These are phyloP conservation scores for Themeda triandra DNA, from an alignment of 176 grass and related monocot genomes.

Conservation along the genomic window DNA sequence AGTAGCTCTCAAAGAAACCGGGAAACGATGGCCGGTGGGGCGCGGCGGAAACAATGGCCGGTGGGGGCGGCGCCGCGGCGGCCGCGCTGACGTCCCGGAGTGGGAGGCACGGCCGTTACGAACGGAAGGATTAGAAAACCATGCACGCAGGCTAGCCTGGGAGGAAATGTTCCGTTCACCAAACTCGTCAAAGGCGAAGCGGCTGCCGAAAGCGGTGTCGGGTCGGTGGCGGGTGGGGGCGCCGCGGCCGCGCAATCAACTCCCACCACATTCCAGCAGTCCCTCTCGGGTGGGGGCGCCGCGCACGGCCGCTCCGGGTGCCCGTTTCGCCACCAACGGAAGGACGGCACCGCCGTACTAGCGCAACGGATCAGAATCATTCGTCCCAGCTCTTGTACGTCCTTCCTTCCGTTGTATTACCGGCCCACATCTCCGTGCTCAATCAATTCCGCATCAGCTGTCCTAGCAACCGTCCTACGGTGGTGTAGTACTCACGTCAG, in stretches of 20 bases:
- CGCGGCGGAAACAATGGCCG: neutral
- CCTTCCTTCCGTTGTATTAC: neutral
- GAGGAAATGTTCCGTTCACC: neutral
- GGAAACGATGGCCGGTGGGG: slow-evolving; percentile 5
- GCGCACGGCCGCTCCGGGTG: neutral
- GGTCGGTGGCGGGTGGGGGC: slow-evolving; percentile 27
- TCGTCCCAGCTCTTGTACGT: neutral
- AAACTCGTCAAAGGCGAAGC: neutral
- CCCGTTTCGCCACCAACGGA: neutral
- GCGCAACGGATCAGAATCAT: neutral
- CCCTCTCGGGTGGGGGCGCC: no score
- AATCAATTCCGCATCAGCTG: neutral
- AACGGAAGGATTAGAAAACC: neutral
- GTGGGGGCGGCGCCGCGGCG: neutral
- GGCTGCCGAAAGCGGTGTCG: slow-evolving; percentile 13
- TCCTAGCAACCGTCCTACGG: neutral
- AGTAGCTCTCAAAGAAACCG: neutral
- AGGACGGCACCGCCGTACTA: neutral
- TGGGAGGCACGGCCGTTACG: slow-evolving; percentile 5
- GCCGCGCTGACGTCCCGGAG: neutral
- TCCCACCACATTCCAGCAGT: neutral
- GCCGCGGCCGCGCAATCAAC: slow-evolving; percentile 14
- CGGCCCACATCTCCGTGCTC: neutral
- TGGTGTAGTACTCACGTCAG: neutral
- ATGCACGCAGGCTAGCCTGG: neutral